Evolutionary conservation across 805 yeast species (phyloP), one percentile per base, ranked within the genome.

Genomic region (Myxozyma neglecta): DNA sequence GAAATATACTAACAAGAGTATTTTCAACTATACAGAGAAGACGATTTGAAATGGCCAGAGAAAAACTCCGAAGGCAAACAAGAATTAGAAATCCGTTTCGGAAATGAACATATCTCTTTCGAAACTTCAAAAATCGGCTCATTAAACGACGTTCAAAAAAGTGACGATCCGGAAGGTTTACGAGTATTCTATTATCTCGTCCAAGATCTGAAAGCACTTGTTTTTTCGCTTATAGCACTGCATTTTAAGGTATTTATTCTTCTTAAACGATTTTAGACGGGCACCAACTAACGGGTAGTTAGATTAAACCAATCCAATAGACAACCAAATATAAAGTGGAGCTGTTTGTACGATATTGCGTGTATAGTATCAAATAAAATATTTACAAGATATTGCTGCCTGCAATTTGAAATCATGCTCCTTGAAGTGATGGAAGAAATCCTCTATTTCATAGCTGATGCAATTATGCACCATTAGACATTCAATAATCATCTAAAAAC

Each of bases 91-190:
- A 71, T 80, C 36, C 69, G 79, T 53, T 58, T 69, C 14, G 81
- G 80, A 14, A 68, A 71, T 43, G 68, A 72, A 39, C 74, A 70
- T 35, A 74, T 71, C 14, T 65, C 73, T 1, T 74, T 79, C 16
- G 77, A 74, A 70, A 77, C 80, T 0, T 65, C 73, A 8, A 77
- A 77, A 55, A 53, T 80, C 13, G 79, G 80, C 1, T 77, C 81
- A 0, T 61, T 77, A 40, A 68, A 68, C 9, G 81, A 79, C 45
- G 77, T 78, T 18, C 76, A 73, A 56, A 63, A 69, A 14, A 71
- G 78, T 39, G 75, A 75, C 0, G 82, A 79, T 58, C 78, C 80
- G 0, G 81, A 78, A 49, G 82, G 83, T 0, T 61, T 80, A 24
- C 67, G 80, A 54, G 79, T 74, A 4, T 80, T 77, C 56, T 79